phyloP scores from a whole-genome alignment of 371 early-diverging fungal species.

The Mucor racemosus region DNA sequence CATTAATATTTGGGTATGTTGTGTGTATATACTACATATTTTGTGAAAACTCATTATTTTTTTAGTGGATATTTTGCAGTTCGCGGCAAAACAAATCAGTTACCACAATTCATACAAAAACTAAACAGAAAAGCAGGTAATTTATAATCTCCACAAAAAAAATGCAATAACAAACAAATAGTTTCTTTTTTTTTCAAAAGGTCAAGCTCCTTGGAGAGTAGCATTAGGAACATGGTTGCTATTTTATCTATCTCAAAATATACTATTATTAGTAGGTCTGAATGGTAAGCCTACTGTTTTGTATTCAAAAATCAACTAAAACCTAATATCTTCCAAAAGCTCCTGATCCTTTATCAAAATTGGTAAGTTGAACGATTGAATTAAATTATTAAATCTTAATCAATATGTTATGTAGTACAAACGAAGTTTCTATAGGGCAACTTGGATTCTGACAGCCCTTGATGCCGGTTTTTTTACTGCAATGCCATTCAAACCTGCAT shows the following conservation, averaged over 20 bases:
- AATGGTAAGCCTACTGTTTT: conserved; percentile 48
- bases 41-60: background rate
- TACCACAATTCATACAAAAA: conserved; percentile 32
- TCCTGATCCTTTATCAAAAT: conserved; percentile 70
- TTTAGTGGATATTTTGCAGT: conserved; percentile 46
- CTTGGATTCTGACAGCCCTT: conserved; percentile 89
- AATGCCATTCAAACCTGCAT: conserved; percentile 77
- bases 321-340: conserved; percentile 41
- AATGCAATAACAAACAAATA: background rate
- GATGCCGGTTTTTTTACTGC: conserved; percentile 97
- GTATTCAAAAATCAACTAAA: background rate
- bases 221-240: conserved; percentile 71
- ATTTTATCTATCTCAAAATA: conserved; percentile 66
- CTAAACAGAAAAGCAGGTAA: conserved; percentile 38
- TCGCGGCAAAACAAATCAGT: conserved; percentile 34
- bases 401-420: conserved; percentile 70
- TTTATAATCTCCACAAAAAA: background rate
- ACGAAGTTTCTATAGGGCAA: conserved; percentile 89
- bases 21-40: background rate
- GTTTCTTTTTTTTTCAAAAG: conserved; percentile 12
- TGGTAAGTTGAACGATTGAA: conserved; percentile 38
- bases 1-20: conserved; percentile 64
- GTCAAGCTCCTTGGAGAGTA: conserved; percentile 80
- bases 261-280: conserved; percentile 58
- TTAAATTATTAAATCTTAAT: background rate